A percentile compares a stretch with the other conserved stretches of the same genome.
These are phyloP conservation scores for Arthroderma sp. DNA, from an alignment of 2,329 filamentous ascomycete species.

Conservation along the genomic window DNA sequence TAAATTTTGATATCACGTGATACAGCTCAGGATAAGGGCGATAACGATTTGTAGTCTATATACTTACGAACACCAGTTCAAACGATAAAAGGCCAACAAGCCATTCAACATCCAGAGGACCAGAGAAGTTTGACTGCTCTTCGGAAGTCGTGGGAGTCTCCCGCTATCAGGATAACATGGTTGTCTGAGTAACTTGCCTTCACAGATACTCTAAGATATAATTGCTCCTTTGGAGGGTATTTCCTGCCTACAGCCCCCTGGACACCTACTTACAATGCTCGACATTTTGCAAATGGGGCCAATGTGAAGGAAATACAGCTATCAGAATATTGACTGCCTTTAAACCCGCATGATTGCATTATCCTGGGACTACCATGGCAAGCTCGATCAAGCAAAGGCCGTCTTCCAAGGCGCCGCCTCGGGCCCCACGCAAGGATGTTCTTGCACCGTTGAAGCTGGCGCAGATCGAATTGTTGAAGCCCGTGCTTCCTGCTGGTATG, in stretches of 20 bases:
- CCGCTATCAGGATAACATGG: not conserved
- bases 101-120: not conserved
- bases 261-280: not conserved
- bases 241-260: not conserved
- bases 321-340: not conserved
- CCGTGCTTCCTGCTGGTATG: constrained; percentile 69
- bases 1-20: too few relatives aligned
- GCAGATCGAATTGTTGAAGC: constrained; percentile 65
- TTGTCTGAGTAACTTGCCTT: not conserved
- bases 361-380: not conserved
- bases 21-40: too few relatives aligned
- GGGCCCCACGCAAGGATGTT: constrained; percentile 40
- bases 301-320: not conserved
- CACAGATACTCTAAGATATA: not conserved
- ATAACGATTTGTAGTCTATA: too few relatives aligned
- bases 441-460: constrained; percentile 68
- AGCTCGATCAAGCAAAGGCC: constrained; percentile 6
- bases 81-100: not conserved
- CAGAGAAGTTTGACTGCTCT: not conserved
- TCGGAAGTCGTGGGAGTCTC: not conserved
- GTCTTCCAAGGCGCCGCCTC: constrained; percentile 21
- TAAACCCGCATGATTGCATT: not conserved
- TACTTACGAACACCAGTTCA: too few relatives aligned
- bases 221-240: not conserved
- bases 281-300: not conserved